phyloP scores from a whole-genome alignment of 169 alveolate genomes.

The Plasmodium chabaudi region DNA sequence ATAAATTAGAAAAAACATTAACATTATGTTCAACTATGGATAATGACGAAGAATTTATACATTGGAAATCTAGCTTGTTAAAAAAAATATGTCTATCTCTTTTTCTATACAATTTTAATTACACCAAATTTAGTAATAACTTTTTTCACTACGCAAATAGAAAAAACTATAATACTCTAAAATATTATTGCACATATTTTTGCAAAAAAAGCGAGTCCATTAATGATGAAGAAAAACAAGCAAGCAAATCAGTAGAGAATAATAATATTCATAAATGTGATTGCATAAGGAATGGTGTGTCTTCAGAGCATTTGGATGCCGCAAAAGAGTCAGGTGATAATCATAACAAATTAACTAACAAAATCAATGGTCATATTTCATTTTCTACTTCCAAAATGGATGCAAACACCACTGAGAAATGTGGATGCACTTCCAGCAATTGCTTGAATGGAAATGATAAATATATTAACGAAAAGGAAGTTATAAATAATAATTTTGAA shows the following conservation, averaged over 20 bases:
- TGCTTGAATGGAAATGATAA: neutral
- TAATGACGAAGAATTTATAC: constrained; percentile 8
- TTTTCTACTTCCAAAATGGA: too few relatives aligned
- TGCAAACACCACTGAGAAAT: too few relatives aligned
- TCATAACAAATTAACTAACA: too few relatives aligned
- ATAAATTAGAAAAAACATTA: constrained; percentile 32
- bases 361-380: neutral
- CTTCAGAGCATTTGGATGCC: neutral
- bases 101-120: constrained; percentile 40
- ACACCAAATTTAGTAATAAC: neutral
- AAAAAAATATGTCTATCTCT: constrained; percentile 29
- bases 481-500: too few relatives aligned
- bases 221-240: neutral
- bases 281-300: neutral
- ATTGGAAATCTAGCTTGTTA: constrained; percentile 61
- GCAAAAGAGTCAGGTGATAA: neutral
- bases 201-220: neutral
- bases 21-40: constrained; percentile 40
- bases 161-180: constrained; percentile 10
- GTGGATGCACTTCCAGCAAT: too few relatives aligned
- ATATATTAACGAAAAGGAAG: neutral
- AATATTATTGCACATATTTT: constrained; percentile 54
- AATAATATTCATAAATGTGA: neutral
- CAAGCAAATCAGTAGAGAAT: too few relatives aligned
- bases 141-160: neutral